Base-by-base conservation (phyloP, 768 basidiomycete genomes). In the Suillus spraguei region DNA sequence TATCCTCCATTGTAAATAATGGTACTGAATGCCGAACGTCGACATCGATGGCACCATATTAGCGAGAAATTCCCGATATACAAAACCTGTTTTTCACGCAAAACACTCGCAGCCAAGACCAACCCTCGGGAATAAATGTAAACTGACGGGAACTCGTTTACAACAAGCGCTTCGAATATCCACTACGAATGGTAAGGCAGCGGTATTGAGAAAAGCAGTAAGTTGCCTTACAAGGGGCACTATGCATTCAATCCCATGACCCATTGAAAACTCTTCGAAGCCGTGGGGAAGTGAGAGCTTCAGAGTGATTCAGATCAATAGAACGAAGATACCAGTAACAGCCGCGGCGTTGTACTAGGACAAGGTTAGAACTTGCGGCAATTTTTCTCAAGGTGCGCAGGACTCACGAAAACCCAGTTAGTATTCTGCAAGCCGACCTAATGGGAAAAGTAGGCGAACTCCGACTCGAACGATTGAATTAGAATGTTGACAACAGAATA, bases 111-210 rank as follows among this genome's bases (percentile, higher is more conserved):
- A 53, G 20, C 9, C 32, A 32, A 17, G 32, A 33, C 17, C 3
- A 9, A 52, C 73, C 71, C 2, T 63, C 65, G 11, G 67, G 17
- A 69, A 62, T 38, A 70, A 64, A n/a, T n/a, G n/a, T n/a, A 71
- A 61, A 52, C 17, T 69, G 71, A 69, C 73, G 67, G 65, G 71
- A 84, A 83, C 68, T 84, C 82, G 73, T 84, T 83, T 55, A 78
- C 71, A 77, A 83, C 74, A 71, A 32, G 50, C 14, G 61, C 61
- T n/a, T 63, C 42, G 7, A 42, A 46, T 20, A 16, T 17, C 16
- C 42, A 61, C 69, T 66, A 33, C 67, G 61, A 35, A 81, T 72
- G 46, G 76, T 74, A 10, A 32, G 17, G 5, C 17, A 52, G 17
- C 5, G 2, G 17, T 10, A 10, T 32, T 10, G 17, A 52, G 13